Base-by-base conservation (phyloP, 768 basidiomycete genomes). In the Lactarius deliciosus region DNA sequence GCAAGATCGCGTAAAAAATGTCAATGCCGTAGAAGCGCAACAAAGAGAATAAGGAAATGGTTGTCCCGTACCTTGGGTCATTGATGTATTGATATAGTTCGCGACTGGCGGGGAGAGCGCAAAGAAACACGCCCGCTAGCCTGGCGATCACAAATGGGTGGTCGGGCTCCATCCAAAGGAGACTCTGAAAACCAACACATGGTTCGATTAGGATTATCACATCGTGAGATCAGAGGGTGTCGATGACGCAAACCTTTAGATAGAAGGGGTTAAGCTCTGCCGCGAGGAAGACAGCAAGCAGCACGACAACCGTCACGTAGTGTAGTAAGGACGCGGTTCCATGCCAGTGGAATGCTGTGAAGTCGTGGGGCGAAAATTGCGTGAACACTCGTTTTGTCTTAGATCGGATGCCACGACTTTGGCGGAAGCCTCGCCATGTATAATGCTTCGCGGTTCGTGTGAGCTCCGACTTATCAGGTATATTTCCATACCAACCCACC, bases 211-310 rank as follows among this genome's bases (percentile, higher is more conserved):
- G 32, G 18, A 20, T 5, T n/a, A 20, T 50, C 62, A 64, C 22
- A 34, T 60, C 28, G 25, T 43, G 54, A 36, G 60, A 61, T 47
- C 18, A 28, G 38, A 22, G 43, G 61, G 30, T 28, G 28, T 63
- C 25, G 55, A 68, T 38, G 53, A 47, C 63, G 68, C 77, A 66
- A 71, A 88, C 91, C 83, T 94, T 94, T 47, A 94, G 79, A 77
- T 94, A 94, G 76, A 94, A 94, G 5, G 92, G 91, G 73, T 90
- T 92, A 61, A 94, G 80, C 76, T 94, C 92, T 65, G 91, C 92
- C 66, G 87, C 89, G 59, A 94, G 81, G 75, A 94, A 94, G 34
- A 88, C 86, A 6, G 87, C 86, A 43, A 94, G 83, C 56, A 94
- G 80, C 32, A 89, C 71, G 18, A 94, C 90, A 41, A 94, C 92